These are phyloP conservation scores for Nicotiana rustica DNA, from an alignment of 305 asterid genomes.

Conservation along the genomic window DNA sequence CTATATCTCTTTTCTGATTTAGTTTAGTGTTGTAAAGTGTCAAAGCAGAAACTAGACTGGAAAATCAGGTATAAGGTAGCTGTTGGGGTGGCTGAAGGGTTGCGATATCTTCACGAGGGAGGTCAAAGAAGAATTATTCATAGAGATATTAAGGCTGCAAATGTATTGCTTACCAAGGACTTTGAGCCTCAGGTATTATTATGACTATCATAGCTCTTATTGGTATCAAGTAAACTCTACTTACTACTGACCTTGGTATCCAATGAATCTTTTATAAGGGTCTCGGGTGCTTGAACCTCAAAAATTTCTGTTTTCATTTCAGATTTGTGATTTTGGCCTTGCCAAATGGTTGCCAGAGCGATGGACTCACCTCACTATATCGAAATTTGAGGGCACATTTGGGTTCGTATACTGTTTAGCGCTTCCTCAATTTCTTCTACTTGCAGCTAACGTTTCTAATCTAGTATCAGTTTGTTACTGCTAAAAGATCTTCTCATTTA, in stretches of 20 bases:
- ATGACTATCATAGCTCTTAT: too few relatives aligned
- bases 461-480: not conserved
- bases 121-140: slow-evolving; percentile 93
- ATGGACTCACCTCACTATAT: slow-evolving; percentile 79
- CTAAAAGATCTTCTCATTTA: not conserved
- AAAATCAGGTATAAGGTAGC: slow-evolving; percentile 73
- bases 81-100: slow-evolving; percentile 80
- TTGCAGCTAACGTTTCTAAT: not conserved
- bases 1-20: not conserved
- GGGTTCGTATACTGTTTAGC: slow-evolving; percentile 54
- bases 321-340: slow-evolving; percentile 97
- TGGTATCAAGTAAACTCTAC: too few relatives aligned
- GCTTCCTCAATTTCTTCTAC: not conserved
- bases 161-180: slow-evolving; percentile 84
- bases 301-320: slow-evolving; percentile 32
- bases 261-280: not conserved
- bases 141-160: slow-evolving; percentile 92
- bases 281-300: slow-evolving; percentile 16
- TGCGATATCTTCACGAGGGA: slow-evolving; percentile 88
- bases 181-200: slow-evolving; percentile 87
- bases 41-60: slow-evolving; percentile 77
- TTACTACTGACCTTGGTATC: too few relatives aligned
- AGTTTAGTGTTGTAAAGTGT: slow-evolving; percentile 48
- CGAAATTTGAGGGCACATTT: slow-evolving; percentile 87
- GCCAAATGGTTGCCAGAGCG: slow-evolving; percentile 93